A percentile compares a stretch with the other conserved stretches of the same genome.
These are phyloP conservation scores for Heteromeles arbutifolia DNA, from an alignment of 306 rosid species.

Conservation along the genomic window DNA sequence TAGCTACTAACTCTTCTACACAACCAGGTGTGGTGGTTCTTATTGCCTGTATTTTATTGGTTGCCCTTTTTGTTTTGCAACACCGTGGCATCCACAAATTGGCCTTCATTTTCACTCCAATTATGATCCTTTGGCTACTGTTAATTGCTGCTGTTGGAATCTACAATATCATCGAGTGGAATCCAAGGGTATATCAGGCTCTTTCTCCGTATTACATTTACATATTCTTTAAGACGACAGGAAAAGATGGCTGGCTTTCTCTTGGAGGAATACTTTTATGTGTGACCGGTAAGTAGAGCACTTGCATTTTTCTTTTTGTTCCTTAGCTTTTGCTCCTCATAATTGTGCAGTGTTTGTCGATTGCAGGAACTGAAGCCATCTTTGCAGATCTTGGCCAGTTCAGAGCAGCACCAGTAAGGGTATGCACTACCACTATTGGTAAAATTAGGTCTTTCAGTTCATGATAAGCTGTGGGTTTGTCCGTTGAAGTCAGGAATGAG, in stretches of 20 bases:
- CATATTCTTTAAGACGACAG: conserved; percentile 61
- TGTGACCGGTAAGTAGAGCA: conserved; percentile 49
- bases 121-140: conserved; percentile 67
- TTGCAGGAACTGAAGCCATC: conserved; percentile 78
- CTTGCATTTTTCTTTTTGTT: neutral
- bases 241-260: conserved; percentile 70
- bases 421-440: conserved; percentile 32
- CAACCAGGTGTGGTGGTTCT: conserved; percentile 50
- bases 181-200: conserved; percentile 65
- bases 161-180: conserved; percentile 75
- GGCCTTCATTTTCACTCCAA: conserved; percentile 69
- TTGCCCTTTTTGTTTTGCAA: conserved; percentile 64
- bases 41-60: conserved; percentile 59
- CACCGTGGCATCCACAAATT: conserved; percentile 75
- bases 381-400: conserved; percentile 77
- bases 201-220: conserved; percentile 73
- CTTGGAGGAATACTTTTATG: conserved; percentile 76
- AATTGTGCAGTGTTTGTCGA: conserved; percentile 18
- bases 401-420: conserved; percentile 60
- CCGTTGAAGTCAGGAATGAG: neutral
- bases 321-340: conserved; percentile 11
- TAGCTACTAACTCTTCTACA: conserved; percentile 17
- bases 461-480: conserved; percentile 12
- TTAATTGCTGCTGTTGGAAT: conserved; percentile 53
- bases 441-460: conserved; percentile 15